Conservation (phyloP, 2,329 filamentous ascomycete genomes). For the Colletotrichum kahawae region DNA sequence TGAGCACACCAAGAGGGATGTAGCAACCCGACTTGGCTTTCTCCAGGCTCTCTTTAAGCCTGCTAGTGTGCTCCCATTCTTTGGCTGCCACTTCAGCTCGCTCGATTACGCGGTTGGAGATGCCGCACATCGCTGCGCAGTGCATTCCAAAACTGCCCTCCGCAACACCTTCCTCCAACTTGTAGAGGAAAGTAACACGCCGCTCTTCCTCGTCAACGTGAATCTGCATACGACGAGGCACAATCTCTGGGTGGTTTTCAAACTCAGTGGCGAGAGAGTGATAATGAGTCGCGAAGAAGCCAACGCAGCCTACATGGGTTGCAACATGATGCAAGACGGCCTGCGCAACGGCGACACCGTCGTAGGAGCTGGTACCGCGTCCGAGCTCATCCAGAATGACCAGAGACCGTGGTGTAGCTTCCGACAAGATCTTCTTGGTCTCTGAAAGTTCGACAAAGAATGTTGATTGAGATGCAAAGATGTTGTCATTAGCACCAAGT, state of each 20-base stretch:
- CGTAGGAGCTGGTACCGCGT: constrained; percentile 92
- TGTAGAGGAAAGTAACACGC: constrained; percentile 96
- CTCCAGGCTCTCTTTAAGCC: constrained; percentile 87
- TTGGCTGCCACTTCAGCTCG: constrained; percentile 85
- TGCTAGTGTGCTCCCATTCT: constrained; percentile 94
- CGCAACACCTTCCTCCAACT: constrained; percentile 89
- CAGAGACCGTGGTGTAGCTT: constrained; percentile 90
- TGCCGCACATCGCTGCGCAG: constrained; percentile 97
- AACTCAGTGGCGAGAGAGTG: constrained; percentile 94
- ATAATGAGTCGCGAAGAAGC: constrained; percentile 98
- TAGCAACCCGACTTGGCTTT: constrained; percentile 79
- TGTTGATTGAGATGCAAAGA: constrained; percentile 95
- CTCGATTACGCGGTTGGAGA: constrained; percentile 81
- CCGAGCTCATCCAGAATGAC: constrained; percentile 98
- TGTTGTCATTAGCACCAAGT: constrained; percentile 97
- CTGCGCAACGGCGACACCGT: constrained; percentile 95
- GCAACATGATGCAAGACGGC: constrained; percentile 97
- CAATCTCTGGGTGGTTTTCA: constrained; percentile 84
- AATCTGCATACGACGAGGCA: constrained; percentile 90
- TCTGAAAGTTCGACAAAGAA: constrained; percentile 98
- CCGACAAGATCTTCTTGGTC: constrained; percentile 95
- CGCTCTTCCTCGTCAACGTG: constrained; percentile 84
- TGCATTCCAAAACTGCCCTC: constrained; percentile 99
- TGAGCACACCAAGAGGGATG: constrained; percentile 84
- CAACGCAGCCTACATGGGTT: constrained; percentile 88